Evolutionary conservation across 352 stramenopile species (phyloP).

Genomic region (Pythium scleroteichum): DNA sequence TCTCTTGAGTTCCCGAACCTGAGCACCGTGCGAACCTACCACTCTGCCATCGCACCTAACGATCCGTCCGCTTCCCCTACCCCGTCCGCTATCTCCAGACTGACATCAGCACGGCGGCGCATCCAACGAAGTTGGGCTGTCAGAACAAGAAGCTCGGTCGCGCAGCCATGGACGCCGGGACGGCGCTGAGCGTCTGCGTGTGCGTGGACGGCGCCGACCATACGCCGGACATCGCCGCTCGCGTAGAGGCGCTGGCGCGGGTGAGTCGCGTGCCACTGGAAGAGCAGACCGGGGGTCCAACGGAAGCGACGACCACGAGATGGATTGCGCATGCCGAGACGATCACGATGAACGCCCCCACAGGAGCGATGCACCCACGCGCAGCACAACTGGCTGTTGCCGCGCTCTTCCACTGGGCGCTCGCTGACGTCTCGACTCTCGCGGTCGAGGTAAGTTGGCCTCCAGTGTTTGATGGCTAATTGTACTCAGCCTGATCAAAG

Average conservation of each 20-base stretch:
- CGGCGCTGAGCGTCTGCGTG: slow-evolving; percentile 15
- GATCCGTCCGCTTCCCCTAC: slow-evolving; percentile 12
- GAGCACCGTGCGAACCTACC: slow-evolving; percentile 1
- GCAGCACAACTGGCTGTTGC: slow-evolving; percentile 22
- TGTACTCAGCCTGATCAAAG: neutral
- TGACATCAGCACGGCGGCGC: slow-evolving; percentile 2
- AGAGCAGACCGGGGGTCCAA: neutral
- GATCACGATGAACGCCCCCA: neutral
- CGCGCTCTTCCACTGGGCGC: slow-evolving; percentile 19
- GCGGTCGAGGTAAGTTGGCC: slow-evolving; percentile 18
- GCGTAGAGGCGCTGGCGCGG: slow-evolving; percentile 6
- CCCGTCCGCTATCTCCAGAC: slow-evolving; percentile 3
- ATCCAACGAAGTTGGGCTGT: slow-evolving; percentile 15
- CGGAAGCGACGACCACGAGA: neutral
- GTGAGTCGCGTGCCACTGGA: slow-evolving; percentile 8
- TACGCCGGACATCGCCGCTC: slow-evolving; percentile 1
- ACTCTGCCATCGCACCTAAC: slow-evolving; percentile 10
- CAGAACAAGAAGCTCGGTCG: slow-evolving; percentile 1
- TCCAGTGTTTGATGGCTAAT: neutral
- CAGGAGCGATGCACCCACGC: slow-evolving; percentile 4
- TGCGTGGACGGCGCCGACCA: slow-evolving; percentile 14
- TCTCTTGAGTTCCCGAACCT: no score
- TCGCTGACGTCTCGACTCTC: slow-evolving; percentile 15
- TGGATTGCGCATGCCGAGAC: slow-evolving; percentile 12
- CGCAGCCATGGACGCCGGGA: slow-evolving; percentile 5